phyloP scores from a whole-genome alignment of 441 rosid species.

The Gossypium schwendimanii region DNA sequence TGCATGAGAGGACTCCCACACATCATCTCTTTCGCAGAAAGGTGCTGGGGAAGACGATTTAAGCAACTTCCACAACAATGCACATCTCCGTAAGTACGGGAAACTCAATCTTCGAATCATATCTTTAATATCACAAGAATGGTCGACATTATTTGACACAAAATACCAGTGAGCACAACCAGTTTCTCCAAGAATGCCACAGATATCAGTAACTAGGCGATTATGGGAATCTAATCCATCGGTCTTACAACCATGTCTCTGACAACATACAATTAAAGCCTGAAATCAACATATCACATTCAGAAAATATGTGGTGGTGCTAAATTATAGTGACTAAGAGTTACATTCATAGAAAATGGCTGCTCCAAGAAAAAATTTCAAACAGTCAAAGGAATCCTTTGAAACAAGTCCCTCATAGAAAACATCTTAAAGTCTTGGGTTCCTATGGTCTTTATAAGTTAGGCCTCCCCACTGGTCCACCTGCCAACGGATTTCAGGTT shows the following conservation, averaged over 20 bases:
- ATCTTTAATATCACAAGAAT: constrained; percentile 42
- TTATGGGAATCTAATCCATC: constrained; percentile 31
- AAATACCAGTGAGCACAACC: constrained; percentile 47
- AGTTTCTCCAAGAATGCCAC: constrained; percentile 44
- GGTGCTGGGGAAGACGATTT: constrained; percentile 54
- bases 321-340: constrained; percentile 1
- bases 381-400: background rate
- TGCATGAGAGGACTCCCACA: constrained; percentile 30
- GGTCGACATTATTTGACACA: constrained; percentile 42
- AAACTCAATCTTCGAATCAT: constrained; percentile 59
- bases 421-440: background rate
- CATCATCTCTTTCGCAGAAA: constrained; percentile 35
- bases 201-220: constrained; percentile 51
- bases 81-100: constrained; percentile 92
- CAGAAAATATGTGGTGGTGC: background rate
- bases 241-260: constrained; percentile 28
- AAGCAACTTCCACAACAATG: constrained; percentile 79
- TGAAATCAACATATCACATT: constrained; percentile 38
- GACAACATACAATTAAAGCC: constrained; percentile 55
- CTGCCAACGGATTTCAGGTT: background rate
- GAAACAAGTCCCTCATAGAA: background rate
- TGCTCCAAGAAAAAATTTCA: background rate
- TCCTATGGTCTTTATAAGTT: background rate
- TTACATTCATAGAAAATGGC: background rate
- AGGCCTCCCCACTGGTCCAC: background rate